Percentiles rank a stretch among this genome's conserved stretches.
These are phyloP conservation scores for Venturia carpophila DNA, from an alignment of 2,329 filamentous ascomycete genomes.

Conservation along the genomic window DNA sequence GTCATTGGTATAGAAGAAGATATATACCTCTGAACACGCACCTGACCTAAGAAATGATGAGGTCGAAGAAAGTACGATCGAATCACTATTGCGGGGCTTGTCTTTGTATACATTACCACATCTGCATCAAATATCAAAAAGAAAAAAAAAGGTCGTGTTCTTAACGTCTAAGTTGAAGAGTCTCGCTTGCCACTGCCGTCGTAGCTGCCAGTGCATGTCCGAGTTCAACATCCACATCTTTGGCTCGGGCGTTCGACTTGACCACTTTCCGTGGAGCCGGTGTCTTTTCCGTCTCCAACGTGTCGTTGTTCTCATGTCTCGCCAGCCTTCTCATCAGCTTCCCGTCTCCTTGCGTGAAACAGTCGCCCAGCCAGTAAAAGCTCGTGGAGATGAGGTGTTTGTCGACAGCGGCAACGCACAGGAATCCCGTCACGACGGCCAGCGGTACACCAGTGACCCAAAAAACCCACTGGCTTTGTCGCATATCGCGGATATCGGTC, in stretches of 20 bases:
- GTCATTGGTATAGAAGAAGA: too few relatives aligned
- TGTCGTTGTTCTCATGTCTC: neutral
- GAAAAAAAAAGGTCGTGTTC: too few relatives aligned
- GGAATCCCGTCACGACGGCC: neutral
- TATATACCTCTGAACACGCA: too few relatives aligned
- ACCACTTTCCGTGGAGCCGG: neutral
- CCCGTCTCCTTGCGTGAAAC: neutral
- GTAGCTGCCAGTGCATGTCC: neutral
- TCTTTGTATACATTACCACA: too few relatives aligned
- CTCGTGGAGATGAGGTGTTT: neutral
- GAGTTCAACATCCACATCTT: neutral
- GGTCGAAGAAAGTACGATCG: too few relatives aligned
- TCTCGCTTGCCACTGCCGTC: too few relatives aligned
- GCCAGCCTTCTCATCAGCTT: neutral
- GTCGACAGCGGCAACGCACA: neutral
- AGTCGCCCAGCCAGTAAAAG: neutral
- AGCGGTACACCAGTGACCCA: conserved; percentile 9
- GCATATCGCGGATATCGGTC: conserved; percentile 13
- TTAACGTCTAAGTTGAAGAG: too few relatives aligned
- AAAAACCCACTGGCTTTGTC: conserved; percentile 13
- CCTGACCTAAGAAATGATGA: too few relatives aligned
- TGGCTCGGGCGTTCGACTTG: neutral
- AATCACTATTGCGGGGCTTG: too few relatives aligned
- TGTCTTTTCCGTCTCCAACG: neutral
- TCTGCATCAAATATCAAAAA: too few relatives aligned